Evolutionary conservation across 2,329 filamentous ascomycete species (phyloP).

Genomic region (Alternaria gaisen): DNA sequence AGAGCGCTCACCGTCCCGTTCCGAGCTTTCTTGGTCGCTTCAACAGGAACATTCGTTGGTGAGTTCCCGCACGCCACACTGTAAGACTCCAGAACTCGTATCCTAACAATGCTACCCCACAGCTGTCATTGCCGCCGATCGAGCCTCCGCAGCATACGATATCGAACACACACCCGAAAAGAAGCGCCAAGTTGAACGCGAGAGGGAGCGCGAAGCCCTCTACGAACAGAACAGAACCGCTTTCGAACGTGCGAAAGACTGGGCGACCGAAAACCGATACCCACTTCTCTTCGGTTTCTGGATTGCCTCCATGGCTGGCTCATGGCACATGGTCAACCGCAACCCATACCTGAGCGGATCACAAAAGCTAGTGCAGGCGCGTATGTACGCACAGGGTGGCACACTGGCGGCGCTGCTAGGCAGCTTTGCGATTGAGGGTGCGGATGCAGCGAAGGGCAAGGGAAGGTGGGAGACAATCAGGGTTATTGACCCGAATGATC

Average conservation of each 20-base stretch:
- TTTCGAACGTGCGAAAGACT: slow-evolving; percentile 71
- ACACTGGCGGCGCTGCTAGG: slow-evolving; percentile 85
- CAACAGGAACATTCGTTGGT: slow-evolving; percentile 81
- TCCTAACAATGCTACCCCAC: slow-evolving; percentile 23
- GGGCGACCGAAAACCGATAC: slow-evolving; percentile 84
- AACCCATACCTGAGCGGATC: slow-evolving; percentile 76
- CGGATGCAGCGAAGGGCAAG: slow-evolving; percentile 77
- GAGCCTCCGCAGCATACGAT: slow-evolving; percentile 76
- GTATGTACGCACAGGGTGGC: slow-evolving; percentile 91
- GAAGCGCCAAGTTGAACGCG: slow-evolving; percentile 40
- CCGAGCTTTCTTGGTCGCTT: slow-evolving; percentile 88
- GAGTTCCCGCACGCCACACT: slow-evolving; percentile 21
- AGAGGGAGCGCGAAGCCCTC: slow-evolving; percentile 46
- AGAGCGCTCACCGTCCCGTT: slow-evolving; percentile 86
- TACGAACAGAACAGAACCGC: slow-evolving; percentile 64
- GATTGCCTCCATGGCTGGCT: slow-evolving; percentile 80
- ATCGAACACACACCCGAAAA: slow-evolving; percentile 68
- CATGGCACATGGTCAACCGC: slow-evolving; percentile 78
- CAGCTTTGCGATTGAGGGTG: slow-evolving; percentile 81
- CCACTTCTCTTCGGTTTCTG: slow-evolving; percentile 83
- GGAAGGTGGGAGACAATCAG: slow-evolving; percentile 86
- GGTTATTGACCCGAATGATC: slow-evolving; percentile 81
- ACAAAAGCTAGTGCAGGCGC: slow-evolving; percentile 93
- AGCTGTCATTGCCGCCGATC: slow-evolving; percentile 84
- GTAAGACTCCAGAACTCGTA: neutral